A percentile compares a stretch with the other conserved stretches of the same genome.
Conservation (phyloP, 768 basidiomycete species). For the Porphyrellus cyaneotinctus region DNA sequence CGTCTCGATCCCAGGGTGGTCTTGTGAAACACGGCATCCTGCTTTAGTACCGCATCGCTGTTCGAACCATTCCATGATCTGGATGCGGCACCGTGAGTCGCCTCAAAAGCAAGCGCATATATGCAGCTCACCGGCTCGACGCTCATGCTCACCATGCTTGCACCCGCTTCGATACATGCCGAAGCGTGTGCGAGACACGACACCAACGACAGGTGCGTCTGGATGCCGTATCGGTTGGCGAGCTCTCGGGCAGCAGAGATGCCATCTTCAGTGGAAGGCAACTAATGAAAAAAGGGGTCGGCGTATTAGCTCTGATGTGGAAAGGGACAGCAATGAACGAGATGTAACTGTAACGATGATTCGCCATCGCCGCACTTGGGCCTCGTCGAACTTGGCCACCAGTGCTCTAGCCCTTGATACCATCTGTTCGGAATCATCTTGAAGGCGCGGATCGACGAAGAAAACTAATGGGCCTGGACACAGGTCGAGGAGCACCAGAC, state of each 20-base stretch:
- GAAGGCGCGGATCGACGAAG: slow-evolving; percentile 48
- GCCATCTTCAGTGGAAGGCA: slow-evolving; percentile 56
- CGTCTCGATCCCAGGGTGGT: slow-evolving; percentile 43
- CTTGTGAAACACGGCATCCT: not conserved
- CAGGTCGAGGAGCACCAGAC: slow-evolving; percentile 40
- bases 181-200: slow-evolving; percentile 50
- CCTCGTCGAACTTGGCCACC: slow-evolving; percentile 38
- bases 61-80: slow-evolving; percentile 45
- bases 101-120: not conserved
- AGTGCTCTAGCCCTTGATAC: slow-evolving; percentile 41
- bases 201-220: slow-evolving; percentile 51
- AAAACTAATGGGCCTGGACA: slow-evolving; percentile 46
- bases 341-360: slow-evolving; percentile 47
- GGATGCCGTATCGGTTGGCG: slow-evolving; percentile 36
- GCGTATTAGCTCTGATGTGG: not conserved
- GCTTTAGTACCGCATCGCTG: slow-evolving; percentile 17
- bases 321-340: not conserved
- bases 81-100: slow-evolving; percentile 4
- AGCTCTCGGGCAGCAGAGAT: slow-evolving; percentile 45
- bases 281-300: slow-evolving; percentile 30
- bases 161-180: slow-evolving; percentile 51
- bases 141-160: slow-evolving; percentile 46
- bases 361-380: slow-evolving; percentile 36
- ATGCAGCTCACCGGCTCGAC: slow-evolving; percentile 43
- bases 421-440: slow-evolving; percentile 37